These are phyloP conservation scores for Plasmodium reichenowi DNA, from an alignment of 169 alveolate genomes.

Conservation along the genomic window DNA sequence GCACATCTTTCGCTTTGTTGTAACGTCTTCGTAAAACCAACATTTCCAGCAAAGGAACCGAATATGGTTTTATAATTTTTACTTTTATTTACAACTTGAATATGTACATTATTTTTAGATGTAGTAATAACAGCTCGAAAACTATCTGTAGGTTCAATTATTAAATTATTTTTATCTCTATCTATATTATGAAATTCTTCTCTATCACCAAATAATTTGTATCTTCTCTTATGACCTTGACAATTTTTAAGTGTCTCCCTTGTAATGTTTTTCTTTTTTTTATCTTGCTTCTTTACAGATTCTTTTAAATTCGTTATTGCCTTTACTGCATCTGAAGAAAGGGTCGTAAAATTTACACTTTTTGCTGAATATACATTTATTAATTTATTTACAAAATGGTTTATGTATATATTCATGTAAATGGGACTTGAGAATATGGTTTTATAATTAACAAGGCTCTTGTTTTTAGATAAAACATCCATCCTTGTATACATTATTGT, in stretches of 20 bases:
- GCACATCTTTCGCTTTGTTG: conserved; percentile 90
- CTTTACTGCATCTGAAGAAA: conserved; percentile 73
- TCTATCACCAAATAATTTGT: conserved; percentile 67
- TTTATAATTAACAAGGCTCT: background rate
- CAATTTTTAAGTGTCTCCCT: conserved; percentile 77
- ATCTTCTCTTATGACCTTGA: conserved; percentile 75
- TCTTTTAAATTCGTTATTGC: conserved; percentile 77
- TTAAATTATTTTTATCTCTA: conserved; percentile 86
- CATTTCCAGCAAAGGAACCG: conserved; percentile 90
- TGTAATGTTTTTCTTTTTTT: conserved; percentile 73
- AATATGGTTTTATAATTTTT: conserved; percentile 86
- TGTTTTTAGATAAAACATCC: background rate
- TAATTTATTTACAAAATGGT: background rate
- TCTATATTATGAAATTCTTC: conserved; percentile 91
- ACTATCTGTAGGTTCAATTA: conserved; percentile 89
- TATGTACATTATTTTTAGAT: conserved; percentile 90
- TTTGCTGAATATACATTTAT: conserved; percentile 1
- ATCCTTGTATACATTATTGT: background rate
- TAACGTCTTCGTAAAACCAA: conserved; percentile 86
- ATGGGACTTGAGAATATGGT: background rate
- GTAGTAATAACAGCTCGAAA: conserved; percentile 88
- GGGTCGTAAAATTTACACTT: conserved; percentile 32
- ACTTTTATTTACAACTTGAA: conserved; percentile 87
- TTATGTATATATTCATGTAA: background rate
- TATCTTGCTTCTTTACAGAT: conserved; percentile 63